Evolutionary conservation across 179 eudicot genomes (phyloP), one percentile per base, ranked within the genome.

Genomic region (Heliamphora pulchella): DNA sequence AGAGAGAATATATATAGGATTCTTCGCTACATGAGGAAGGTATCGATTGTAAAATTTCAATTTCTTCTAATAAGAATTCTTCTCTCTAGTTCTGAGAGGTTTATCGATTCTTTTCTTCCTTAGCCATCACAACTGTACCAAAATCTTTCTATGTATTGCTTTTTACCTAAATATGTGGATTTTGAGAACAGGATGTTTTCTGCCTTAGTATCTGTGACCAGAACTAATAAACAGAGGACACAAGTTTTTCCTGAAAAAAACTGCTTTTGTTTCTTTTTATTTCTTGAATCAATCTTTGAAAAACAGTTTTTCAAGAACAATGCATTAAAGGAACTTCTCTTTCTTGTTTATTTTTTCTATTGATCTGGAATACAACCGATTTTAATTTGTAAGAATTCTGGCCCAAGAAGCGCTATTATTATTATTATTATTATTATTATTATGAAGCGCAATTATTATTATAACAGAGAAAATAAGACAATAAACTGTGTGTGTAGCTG

Each of bases 401-500:
- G 31, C 31, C 31, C 31, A 31, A 31, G 31, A 31, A 31, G 31
- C 31, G 31, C 31, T 31, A 31, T 31, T 31, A 31, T 31, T 31
- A 31, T 31, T 31, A 31, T 31, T 31, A 31, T 31, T 31, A 31
- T 31, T 31, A 31, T 31, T 31, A 31, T 31, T 31, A n/a, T n/a
- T n/a, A n/a, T n/a, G n/a, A n/a, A n/a, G n/a, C n/a, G n/a, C n/a
- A n/a, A n/a, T n/a, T n/a, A 31, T 31, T 31, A 31, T 31, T 31
- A 31, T 31, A 31, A 44, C 22, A 70, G 1, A 11, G 17, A 4
- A 70, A 71, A 50, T 48, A 44, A 0, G 11, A 17, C 17, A 5
- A 15, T 41, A 53, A 31, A 31, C 47, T 11, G 44, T 63, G 75
- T 81, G 15, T 83, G 83, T 92, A 93, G 97, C 85, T 94, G 86